Conservation (phyloP, 495 filamentous ascomycete species). For the Neurospora discreta region DNA sequence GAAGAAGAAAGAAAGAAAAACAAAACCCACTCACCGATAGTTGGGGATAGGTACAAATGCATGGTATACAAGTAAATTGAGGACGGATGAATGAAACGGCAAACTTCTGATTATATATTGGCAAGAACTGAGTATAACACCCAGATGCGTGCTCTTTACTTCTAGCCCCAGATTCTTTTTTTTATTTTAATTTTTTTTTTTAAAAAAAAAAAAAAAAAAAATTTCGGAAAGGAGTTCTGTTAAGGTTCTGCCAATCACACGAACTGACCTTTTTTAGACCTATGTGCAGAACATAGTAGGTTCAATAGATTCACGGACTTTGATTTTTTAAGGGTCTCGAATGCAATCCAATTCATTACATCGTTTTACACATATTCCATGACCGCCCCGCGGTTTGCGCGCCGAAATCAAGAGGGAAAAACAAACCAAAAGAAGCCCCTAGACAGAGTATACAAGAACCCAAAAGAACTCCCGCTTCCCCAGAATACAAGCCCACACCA, state of each 20-base stretch:
- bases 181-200: too few relatives aligned
- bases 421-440: neutral
- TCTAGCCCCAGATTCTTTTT: neutral
- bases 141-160: neutral
- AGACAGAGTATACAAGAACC: neutral
- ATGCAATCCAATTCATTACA: neutral
- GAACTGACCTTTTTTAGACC: neutral
- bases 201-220: too few relatives aligned
- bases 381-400: neutral
- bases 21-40: neutral
- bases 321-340: neutral
- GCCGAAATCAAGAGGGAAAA: neutral
- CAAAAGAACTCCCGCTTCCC: neutral
- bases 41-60: neutral
- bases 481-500: neutral
- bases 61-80: neutral
- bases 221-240: neutral
- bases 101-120: neutral
- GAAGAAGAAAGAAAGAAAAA: neutral
- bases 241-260: neutral
- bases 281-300: neutral
- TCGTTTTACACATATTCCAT: neutral
- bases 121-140: neutral
- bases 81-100: neutral
- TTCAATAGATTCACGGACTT: neutral